Evolutionary conservation across 148 eudicot genomes (phyloP).

Genomic region (Nepenthes gracilis): DNA sequence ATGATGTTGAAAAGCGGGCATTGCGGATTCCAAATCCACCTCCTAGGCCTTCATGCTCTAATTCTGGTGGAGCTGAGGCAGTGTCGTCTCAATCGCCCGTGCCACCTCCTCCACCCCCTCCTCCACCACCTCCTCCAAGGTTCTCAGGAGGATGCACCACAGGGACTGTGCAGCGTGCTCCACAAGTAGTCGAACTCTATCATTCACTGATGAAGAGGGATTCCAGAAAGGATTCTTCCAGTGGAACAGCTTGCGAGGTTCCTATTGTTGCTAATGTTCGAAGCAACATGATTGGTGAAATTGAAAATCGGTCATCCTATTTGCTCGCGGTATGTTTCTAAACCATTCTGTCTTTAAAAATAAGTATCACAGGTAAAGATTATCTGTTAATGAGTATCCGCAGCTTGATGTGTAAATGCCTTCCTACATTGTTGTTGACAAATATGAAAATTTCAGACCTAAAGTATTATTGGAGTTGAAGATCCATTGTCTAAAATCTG

Average conservation of each 20-base stretch:
- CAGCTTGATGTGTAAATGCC: too few species aligned
- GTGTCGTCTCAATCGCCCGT: constrained; percentile 20
- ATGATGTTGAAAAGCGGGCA: constrained; percentile 49
- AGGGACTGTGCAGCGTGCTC: constrained; percentile 60
- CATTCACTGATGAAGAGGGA: constrained; percentile 90
- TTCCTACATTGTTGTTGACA: not conserved
- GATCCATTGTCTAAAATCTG: too few species aligned
- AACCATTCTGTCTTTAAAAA: not conserved
- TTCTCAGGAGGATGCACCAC: constrained; percentile 18
- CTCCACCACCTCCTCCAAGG: constrained; percentile 63
- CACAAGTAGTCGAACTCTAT: constrained; percentile 84
- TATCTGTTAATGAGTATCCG: too few species aligned
- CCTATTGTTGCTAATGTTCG: constrained; percentile 53
- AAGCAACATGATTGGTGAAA: constrained; percentile 81
- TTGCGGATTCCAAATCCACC: constrained; percentile 79
- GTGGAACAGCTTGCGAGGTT: constrained; percentile 33
- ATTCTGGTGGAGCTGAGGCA: constrained; percentile 14
- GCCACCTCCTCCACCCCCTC: constrained; percentile 63
- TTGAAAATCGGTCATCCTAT: constrained; percentile 74
- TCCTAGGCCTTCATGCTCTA: constrained; percentile 52
- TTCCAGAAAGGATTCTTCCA: constrained; percentile 47
- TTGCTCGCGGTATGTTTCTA: constrained; percentile 68
- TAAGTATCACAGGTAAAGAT: too few species aligned
- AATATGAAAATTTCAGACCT: not conserved
- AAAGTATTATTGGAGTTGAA: too few species aligned